Conservation (phyloP, 305 asterid species). For the Fraxinus sp. region DNA sequence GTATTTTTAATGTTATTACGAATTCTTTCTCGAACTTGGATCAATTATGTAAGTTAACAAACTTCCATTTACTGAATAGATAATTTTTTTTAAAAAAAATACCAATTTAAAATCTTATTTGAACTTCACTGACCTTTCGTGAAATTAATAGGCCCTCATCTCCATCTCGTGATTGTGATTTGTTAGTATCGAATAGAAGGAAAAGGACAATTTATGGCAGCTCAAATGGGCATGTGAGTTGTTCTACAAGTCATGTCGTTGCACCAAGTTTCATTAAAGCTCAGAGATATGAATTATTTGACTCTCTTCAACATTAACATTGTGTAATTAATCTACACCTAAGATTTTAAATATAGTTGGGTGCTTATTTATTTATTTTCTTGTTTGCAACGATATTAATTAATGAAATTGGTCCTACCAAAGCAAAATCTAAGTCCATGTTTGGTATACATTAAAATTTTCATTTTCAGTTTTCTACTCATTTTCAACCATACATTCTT, state of each 20-base stretch:
- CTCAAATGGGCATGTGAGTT: background rate
- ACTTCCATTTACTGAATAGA: background rate
- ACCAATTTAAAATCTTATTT: background rate
- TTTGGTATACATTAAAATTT: too few species aligned
- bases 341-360: background rate
- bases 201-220: slow-evolving; percentile 1
- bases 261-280: background rate
- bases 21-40: background rate
- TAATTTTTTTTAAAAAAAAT: background rate
- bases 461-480: too few species aligned
- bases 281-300: background rate
- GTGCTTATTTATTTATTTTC: background rate
- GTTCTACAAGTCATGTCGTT: background rate
- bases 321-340: background rate
- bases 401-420: background rate
- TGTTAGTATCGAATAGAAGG: background rate
- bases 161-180: background rate
- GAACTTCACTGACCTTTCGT: background rate
- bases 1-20: too few species aligned
- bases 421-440: background rate
- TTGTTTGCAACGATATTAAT: background rate
- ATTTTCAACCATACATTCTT: too few species aligned
- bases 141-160: background rate
- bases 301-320: background rate
- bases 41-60: background rate